A percentile compares a stretch with the other conserved stretches of the same genome.
Evolutionary conservation across 495 filamentous ascomycete species (phyloP).

Genomic region (Neurospora sp.): DNA sequence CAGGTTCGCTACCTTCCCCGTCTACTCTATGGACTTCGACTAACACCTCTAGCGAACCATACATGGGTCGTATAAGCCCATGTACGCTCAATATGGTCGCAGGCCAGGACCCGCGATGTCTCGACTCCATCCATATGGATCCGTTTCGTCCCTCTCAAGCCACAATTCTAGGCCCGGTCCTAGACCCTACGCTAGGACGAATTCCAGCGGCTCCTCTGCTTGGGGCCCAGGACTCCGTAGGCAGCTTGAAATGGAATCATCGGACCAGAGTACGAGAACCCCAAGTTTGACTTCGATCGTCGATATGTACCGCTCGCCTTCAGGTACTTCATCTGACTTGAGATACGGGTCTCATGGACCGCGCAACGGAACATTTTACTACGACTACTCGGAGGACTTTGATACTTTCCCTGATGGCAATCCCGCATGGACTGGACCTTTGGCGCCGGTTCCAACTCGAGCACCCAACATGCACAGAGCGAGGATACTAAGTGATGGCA

Average conservation of each 20-base stretch:
- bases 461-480: constrained; percentile 17
- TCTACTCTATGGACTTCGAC: background rate
- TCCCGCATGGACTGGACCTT: constrained; percentile 12
- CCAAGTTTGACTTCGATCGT: constrained; percentile 32
- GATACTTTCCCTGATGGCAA: constrained; percentile 10
- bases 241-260: constrained; percentile 5
- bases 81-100: constrained; percentile 24
- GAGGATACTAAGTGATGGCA: constrained; percentile 18
- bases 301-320: constrained; percentile 29
- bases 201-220: background rate
- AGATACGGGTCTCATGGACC: background rate
- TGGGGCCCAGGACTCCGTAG: background rate
- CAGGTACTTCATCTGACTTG: constrained; percentile 3
- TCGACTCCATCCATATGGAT: constrained; percentile 26
- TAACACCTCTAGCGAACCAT: constrained; percentile 25
- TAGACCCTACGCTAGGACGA: constrained; percentile 5
- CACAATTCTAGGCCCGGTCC: constrained; percentile 18
- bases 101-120: constrained; percentile 21
- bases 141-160: constrained; percentile 21
- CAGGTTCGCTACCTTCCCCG: constrained; percentile 22
- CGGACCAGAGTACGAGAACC: constrained; percentile 17
- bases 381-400: constrained; percentile 45
- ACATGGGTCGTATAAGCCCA: constrained; percentile 32
- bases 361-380: constrained; percentile 23
- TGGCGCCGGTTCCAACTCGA: constrained; percentile 28